Conservation (phyloP, 2,329 filamentous ascomycete genomes). For the Juglanconis oblonga region DNA sequence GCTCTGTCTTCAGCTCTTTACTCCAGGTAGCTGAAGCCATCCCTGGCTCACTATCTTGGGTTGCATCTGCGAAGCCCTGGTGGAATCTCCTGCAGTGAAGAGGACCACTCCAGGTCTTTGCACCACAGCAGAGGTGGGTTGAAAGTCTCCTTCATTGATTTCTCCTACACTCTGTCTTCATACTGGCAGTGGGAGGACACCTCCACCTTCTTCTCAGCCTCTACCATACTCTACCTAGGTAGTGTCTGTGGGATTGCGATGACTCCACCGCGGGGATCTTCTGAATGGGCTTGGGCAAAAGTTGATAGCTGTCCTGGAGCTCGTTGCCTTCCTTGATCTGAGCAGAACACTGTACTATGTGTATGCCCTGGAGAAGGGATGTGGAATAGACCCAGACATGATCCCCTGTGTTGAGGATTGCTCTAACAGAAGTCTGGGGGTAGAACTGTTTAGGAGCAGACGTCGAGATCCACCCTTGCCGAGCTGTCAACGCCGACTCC, state of each 20-base stretch:
- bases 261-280: constrained; percentile 12
- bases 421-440: neutral
- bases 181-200: neutral
- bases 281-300: constrained; percentile 4
- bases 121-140: neutral
- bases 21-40: neutral
- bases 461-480: neutral
- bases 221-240: neutral
- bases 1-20: neutral
- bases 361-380: neutral
- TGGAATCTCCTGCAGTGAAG: neutral
- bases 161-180: neutral
- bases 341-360: neutral
- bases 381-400: neutral
- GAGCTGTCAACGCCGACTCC: constrained; percentile 1
- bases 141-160: neutral
- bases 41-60: neutral
- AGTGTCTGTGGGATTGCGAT: neutral
- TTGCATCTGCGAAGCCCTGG: neutral
- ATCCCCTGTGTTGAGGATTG: neutral
- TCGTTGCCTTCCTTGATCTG: neutral
- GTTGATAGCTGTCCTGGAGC: constrained; percentile 6
- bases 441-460: neutral
- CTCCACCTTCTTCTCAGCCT: neutral
- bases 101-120: neutral